Percentiles rank a stretch among this genome's conserved stretches.
These are phyloP conservation scores for Celoporthe dispersa DNA, from an alignment of 2,329 filamentous ascomycete genomes.

Conservation along the genomic window DNA sequence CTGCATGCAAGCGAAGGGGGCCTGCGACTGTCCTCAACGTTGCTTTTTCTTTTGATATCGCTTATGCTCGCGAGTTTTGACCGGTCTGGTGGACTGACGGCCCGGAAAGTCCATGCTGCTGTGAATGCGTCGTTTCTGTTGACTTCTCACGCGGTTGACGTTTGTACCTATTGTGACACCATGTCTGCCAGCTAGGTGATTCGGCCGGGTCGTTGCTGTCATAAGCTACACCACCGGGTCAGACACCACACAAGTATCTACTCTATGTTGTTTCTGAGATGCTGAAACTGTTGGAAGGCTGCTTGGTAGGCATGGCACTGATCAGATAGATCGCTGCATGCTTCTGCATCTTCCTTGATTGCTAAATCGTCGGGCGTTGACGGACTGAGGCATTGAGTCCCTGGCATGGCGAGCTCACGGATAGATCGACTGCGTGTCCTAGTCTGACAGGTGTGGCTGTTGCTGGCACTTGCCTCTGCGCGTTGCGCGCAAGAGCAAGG, in stretches of 20 bases:
- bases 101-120: background rate
- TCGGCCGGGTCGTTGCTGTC: background rate
- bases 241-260: background rate
- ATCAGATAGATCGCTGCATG: background rate
- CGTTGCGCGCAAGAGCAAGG: background rate
- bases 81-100: background rate
- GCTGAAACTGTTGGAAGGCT: background rate
- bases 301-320: background rate
- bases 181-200: background rate
- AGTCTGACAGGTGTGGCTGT: background rate
- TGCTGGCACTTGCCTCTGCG: background rate
- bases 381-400: background rate
- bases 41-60: background rate
- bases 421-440: background rate
- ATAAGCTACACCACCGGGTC: background rate
- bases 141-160: background rate
- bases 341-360: background rate
- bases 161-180: background rate
- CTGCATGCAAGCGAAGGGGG: background rate
- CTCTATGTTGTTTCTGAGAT: background rate
- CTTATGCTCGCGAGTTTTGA: conserved; percentile 1
- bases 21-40: background rate
- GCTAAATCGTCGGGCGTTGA: background rate
- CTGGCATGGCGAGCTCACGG: background rate
- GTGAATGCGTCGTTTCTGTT: background rate